Base-by-base conservation (phyloP, 2,329 filamentous ascomycete genomes). In the Cladophialophora yegresii region DNA sequence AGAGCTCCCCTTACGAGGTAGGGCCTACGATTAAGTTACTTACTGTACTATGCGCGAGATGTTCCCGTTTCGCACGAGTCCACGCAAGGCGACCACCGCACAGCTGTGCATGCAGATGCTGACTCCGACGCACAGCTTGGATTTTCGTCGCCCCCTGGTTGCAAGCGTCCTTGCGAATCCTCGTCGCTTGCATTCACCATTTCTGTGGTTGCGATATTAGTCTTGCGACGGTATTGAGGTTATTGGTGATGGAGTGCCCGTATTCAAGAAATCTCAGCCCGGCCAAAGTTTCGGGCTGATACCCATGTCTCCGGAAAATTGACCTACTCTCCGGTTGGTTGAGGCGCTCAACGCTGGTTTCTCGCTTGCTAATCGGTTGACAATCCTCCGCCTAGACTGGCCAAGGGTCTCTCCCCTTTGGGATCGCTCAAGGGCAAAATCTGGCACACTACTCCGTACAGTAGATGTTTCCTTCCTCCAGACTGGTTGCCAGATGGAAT, bases 261-360 rank as follows among this genome's bases (percentile, higher is more conserved):
- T 57, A 43, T 58, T 16, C 55, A 58, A 33, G 55, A 33, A 33
- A 36, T 32, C 20, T 62, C 54, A 61, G 57, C 59, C 26, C 73
- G 66, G 26, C 72, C 72, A 23, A 74, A 74, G 62, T 75, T 73
- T 50, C 58, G 63, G 63, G 43, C 36, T 58, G 45, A 58, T 58
- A 36, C 61, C 54, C 32, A 54, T 50, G 32, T 16, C 13, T 50
- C 53, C 62, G 53, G 58, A 65, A 57, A 55, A 26, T 57, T 50
- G 61, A 43, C 36, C 55, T 61, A 45, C 43, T 40, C 58, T 66
- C 63, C 58, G 43, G 63, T 64, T 68, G 66, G 66, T 45, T 54
- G 26, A 61, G 30, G n/a, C 23, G 47, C 12, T 47, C 16, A 20
- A 59, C 61, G 55, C 64, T 68, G 66, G 66, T 68, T 68, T 68